phyloP scores from a whole-genome alignment of 805 yeast genomes.

The Candida railenensis region DNA sequence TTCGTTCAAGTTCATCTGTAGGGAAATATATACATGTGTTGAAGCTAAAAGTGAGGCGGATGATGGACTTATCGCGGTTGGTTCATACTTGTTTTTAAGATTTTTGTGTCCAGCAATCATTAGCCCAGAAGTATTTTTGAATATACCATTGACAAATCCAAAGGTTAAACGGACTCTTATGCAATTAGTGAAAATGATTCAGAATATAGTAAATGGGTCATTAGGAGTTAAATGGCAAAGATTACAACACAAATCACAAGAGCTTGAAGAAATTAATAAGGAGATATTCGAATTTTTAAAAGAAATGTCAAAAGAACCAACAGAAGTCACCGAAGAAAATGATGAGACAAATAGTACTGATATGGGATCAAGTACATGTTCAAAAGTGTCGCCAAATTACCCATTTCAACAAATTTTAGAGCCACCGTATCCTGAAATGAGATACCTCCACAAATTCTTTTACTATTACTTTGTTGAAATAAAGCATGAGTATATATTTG shows the following conservation, averaged over 20 bases:
- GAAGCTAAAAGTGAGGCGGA: conserved; percentile 60
- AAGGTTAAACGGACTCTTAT: conserved; percentile 65
- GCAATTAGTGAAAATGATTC: conserved; percentile 79
- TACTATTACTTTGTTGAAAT: conserved; percentile 34
- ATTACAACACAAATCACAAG: conserved; percentile 39
- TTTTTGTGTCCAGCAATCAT: conserved; percentile 91
- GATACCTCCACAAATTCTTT: conserved; percentile 41
- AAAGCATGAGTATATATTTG: conserved; percentile 25
- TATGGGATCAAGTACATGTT: background rate
- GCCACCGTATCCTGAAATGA: conserved; percentile 35
- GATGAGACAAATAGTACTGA: too few relatives aligned
- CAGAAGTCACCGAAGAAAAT: background rate
- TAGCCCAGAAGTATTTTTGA: conserved; percentile 67
- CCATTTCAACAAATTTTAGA: conserved; percentile 23
- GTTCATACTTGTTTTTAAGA: conserved; percentile 82
- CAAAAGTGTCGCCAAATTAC: conserved; percentile 12
- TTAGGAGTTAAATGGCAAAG: conserved; percentile 66
- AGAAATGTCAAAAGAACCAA: conserved; percentile 17
- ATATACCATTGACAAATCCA: conserved; percentile 23
- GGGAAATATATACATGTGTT: conserved; percentile 59
- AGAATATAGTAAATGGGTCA: conserved; percentile 83
- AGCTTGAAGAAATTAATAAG: conserved; percentile 28
- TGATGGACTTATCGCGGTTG: conserved; percentile 64
- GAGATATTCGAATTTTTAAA: conserved; percentile 29
- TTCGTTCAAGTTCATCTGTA: conserved; percentile 70